Evolutionary conservation across 768 basidiomycete species (phyloP).

Genomic region (Hypholoma fasciculare): DNA sequence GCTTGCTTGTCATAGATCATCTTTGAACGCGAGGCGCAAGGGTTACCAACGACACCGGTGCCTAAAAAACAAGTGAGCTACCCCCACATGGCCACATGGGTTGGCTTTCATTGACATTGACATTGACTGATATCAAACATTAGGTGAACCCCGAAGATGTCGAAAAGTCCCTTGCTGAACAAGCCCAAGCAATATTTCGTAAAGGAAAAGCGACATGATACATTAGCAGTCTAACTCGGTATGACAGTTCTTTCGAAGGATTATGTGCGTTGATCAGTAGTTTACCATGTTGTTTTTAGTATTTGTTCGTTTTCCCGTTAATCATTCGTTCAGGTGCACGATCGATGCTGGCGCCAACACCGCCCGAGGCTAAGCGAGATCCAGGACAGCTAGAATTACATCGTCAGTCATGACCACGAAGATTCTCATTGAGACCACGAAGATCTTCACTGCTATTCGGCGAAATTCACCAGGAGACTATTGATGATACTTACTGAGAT

Average conservation of each 20-base stretch:
- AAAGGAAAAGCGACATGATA: conserved; percentile 13
- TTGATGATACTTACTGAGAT: too few species aligned
- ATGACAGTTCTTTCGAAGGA: not conserved
- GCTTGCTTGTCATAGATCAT: conserved; percentile 1
- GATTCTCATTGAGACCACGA: too few species aligned
- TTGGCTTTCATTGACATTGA: not conserved
- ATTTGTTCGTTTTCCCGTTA: too few species aligned
- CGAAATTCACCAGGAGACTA: too few species aligned
- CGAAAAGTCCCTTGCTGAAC: conserved; percentile 40
- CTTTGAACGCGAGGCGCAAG: conserved; percentile 2
- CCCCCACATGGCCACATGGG: too few species aligned
- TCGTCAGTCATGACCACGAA: too few species aligned
- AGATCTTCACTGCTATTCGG: too few species aligned
- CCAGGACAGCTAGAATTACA: too few species aligned
- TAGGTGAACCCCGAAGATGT: conserved; percentile 35
- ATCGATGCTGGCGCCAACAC: too few species aligned
- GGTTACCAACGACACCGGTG: not conserved
- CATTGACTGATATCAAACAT: conserved; percentile 4
- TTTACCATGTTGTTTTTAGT: too few species aligned
- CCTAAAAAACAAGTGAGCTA: conserved; percentile 7
- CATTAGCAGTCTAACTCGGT: not conserved
- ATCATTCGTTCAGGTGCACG: too few species aligned
- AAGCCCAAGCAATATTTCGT: conserved; percentile 34
- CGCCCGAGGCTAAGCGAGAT: too few species aligned
- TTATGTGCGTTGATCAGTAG: not conserved